These are phyloP conservation scores for Amanita fuliginea DNA, from an alignment of 768 basidiomycete genomes.

Conservation along the genomic window DNA sequence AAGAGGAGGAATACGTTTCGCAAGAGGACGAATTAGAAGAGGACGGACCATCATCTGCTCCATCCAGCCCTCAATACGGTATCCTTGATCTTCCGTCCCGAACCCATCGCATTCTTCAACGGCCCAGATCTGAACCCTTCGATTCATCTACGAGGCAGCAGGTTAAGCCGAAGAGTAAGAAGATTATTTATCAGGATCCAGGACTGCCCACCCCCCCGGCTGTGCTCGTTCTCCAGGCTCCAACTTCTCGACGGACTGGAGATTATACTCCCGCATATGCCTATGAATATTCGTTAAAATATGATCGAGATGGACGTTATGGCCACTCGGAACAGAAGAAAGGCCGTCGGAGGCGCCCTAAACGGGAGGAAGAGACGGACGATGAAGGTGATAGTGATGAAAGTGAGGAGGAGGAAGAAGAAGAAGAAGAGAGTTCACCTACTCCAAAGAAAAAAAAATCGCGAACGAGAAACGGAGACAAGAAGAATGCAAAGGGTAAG, in stretches of 20 bases:
- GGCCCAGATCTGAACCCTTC: not conserved
- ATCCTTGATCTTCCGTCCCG: slow-evolving; percentile 6
- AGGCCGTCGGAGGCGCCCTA: not conserved
- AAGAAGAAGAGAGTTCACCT: not conserved
- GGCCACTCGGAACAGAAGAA: not conserved
- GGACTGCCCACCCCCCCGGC: slow-evolving; percentile 2
- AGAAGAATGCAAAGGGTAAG: slow-evolving; percentile 2
- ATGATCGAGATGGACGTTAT: slow-evolving; percentile 1
- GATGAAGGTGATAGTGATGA: not conserved
- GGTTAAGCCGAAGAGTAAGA: not conserved
- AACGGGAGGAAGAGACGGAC: not conserved
- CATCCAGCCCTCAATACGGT: slow-evolving; percentile 3
- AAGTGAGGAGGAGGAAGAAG: slow-evolving; percentile 1
- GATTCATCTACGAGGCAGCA: not conserved
- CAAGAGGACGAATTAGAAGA: slow-evolving; percentile 1
- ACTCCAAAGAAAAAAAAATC: slow-evolving; percentile 2
- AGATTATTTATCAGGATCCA: not conserved
- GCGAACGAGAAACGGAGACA: not conserved
- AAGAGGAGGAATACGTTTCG: not conserved
- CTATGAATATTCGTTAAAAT: slow-evolving; percentile 5
- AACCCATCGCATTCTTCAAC: not conserved
- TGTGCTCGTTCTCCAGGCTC: slow-evolving; percentile 4
- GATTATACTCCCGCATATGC: slow-evolving; percentile 6
- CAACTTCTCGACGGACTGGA: not conserved
- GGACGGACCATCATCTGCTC: not conserved